Conservation (phyloP, 2,329 filamentous ascomycete genomes). For the Fusarium sarcochroum region DNA sequence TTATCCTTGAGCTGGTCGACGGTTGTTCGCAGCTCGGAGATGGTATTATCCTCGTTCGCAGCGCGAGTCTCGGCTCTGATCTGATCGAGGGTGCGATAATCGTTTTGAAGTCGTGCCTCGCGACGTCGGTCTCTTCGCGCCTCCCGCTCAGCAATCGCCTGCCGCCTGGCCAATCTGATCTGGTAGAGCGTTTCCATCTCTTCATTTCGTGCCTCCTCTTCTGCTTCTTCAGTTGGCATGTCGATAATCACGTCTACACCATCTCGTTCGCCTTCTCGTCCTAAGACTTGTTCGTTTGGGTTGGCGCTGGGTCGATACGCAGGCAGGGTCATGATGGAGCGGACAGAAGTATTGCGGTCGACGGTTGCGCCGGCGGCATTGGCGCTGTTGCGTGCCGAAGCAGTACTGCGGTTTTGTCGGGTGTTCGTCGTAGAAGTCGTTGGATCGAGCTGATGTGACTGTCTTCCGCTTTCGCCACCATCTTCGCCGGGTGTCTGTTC, state of each 20-base stretch:
- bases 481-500: slow-evolving; percentile 52
- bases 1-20: slow-evolving; percentile 70
- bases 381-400: slow-evolving; percentile 5
- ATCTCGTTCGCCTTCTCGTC: slow-evolving; percentile 88
- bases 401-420: slow-evolving; percentile 33
- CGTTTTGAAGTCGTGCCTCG: slow-evolving; percentile 80
- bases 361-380: slow-evolving; percentile 61
- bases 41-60: slow-evolving; percentile 63
- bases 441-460: slow-evolving; percentile 48
- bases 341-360: slow-evolving; percentile 86
- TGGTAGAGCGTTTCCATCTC: slow-evolving; percentile 96
- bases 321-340: slow-evolving; percentile 95
- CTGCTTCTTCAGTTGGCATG: slow-evolving; percentile 82
- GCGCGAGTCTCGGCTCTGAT: slow-evolving; percentile 71
- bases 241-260: slow-evolving; percentile 94
- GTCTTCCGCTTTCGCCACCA: slow-evolving; percentile 40
- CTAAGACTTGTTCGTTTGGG: slow-evolving; percentile 85
- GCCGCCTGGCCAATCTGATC: slow-evolving; percentile 82
- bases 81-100: slow-evolving; percentile 76
- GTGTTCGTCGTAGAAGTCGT: slow-evolving; percentile 23
- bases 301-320: slow-evolving; percentile 82
- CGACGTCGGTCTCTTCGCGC: slow-evolving; percentile 77
- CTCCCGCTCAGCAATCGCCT: slow-evolving; percentile 82
- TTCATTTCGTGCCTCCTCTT: slow-evolving; percentile 83
- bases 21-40: slow-evolving; percentile 69